Evolutionary conservation across 192 early-diverging fungal genomes (phyloP).

Genomic region (Coemansia brasiliensis): DNA sequence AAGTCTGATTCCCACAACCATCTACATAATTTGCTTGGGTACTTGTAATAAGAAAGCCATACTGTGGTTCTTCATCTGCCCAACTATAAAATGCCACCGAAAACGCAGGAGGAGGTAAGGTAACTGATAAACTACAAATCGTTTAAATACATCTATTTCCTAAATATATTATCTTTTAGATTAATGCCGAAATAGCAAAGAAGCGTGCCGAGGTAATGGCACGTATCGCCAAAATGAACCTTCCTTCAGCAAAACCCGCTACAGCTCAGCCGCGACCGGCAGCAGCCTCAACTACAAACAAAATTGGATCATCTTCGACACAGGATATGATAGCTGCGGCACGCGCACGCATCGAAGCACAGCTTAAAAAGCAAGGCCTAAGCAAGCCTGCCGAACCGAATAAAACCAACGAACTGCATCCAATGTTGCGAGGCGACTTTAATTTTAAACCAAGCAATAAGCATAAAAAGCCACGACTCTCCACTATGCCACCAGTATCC

Average conservation of each 20-base stretch:
- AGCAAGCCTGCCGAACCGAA: not conserved
- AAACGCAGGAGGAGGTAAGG: slow-evolving; percentile 4
- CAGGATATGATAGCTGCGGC: slow-evolving; percentile 40
- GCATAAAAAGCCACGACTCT: slow-evolving; percentile 32
- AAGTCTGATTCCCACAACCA: too few relatives aligned
- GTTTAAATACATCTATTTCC: not conserved
- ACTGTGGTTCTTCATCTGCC: too few relatives aligned
- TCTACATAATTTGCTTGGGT: too few relatives aligned
- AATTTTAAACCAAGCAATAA: slow-evolving; percentile 29
- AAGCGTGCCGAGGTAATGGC: slow-evolving; percentile 67
- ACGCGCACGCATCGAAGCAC: slow-evolving; percentile 35
- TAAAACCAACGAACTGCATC: slow-evolving; percentile 29
- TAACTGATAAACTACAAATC: not conserved
- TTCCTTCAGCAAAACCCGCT: slow-evolving; percentile 13
- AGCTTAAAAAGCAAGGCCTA: slow-evolving; percentile 21
- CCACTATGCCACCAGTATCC: slow-evolving; percentile 48
- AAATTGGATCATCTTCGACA: slow-evolving; percentile 8
- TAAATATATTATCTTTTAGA: not conserved
- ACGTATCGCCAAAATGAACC: slow-evolving; percentile 62
- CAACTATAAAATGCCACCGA: not conserved
- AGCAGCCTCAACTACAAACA: too few relatives aligned
- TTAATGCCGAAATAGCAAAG: slow-evolving; percentile 46
- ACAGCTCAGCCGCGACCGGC: too few relatives aligned
- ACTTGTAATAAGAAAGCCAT: too few relatives aligned
- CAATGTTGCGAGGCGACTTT: slow-evolving; percentile 46